phyloP scores from a whole-genome alignment of 208 protist genomes.

The Leishmania lainsoni region DNA sequence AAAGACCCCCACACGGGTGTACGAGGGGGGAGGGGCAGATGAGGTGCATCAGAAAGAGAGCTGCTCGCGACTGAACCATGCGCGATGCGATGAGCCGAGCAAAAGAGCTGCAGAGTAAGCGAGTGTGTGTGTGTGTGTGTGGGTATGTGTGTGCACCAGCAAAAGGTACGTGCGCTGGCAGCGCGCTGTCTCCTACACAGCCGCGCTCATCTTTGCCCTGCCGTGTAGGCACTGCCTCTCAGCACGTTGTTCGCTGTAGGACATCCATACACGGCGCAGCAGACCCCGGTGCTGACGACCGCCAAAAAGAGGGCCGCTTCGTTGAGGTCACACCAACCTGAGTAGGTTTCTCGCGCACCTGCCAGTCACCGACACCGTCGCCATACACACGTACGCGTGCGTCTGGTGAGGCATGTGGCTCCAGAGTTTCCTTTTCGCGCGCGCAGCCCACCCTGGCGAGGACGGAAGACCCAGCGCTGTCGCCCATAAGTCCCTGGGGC shows the following conservation, averaged over 20 bases:
- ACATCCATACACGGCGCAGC: neutral
- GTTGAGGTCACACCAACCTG: neutral
- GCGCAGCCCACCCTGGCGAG: neutral
- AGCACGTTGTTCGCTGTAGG: neutral
- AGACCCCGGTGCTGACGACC: neutral
- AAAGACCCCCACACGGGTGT: too few species aligned
- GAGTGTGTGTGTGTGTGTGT: too few species aligned
- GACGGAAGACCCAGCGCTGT: neutral
- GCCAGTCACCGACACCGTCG: neutral
- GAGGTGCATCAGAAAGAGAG: neutral
- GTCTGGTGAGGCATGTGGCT: neutral
- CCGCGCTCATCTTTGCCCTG: neutral
- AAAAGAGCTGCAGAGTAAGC: neutral
- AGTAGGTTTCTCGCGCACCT: neutral
- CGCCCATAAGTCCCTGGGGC: neutral
- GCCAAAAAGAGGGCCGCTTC: neutral
- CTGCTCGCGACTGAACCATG: neutral
- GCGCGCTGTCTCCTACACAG: neutral
- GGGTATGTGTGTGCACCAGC: too few species aligned
- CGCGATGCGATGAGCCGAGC: neutral
- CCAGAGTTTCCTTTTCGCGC: neutral
- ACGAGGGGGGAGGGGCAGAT: neutral
- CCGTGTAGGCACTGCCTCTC: neutral
- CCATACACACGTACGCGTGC: neutral
- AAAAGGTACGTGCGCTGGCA: neutral